phyloP scores from a whole-genome alignment of 176 grass and related monocot genomes.

The Melocanna baccifera region DNA sequence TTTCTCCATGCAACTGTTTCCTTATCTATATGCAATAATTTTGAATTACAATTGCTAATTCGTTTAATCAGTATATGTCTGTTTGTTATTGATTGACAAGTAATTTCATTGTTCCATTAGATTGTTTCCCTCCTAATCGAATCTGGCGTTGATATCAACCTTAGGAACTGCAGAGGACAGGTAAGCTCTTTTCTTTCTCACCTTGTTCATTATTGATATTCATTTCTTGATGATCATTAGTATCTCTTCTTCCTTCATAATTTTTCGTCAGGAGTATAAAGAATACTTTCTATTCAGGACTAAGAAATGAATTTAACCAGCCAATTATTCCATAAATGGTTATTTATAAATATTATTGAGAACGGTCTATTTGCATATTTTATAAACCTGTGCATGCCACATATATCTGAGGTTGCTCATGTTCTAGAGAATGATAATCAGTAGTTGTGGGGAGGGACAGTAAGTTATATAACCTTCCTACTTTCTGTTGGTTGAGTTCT shows the following conservation, averaged over 20 bases:
- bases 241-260: not conserved
- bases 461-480: not conserved
- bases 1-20: conserved; percentile 8
- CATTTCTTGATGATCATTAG: conserved; percentile 1
- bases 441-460: not conserved
- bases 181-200: conserved; percentile 34
- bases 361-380: not conserved
- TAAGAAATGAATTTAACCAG: not conserved
- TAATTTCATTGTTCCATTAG: conserved; percentile 37
- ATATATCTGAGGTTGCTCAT: conserved; percentile 1
- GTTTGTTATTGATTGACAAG: conserved; percentile 17
- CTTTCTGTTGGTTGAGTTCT: conserved; percentile 10
- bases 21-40: conserved; percentile 9
- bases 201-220: conserved; percentile 17
- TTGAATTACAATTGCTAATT: not conserved
- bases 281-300: not conserved
- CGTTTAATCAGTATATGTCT: not conserved
- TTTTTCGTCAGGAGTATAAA: conserved; percentile 6
- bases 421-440: conserved; percentile 3
- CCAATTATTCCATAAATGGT: not conserved
- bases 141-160: conserved; percentile 86
- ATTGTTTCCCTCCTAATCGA: conserved; percentile 90
- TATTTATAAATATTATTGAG: not conserved
- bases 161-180: conserved; percentile 86
- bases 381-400: conserved; percentile 5